Conservation (phyloP, 805 yeast species). For the Candida orba region DNA sequence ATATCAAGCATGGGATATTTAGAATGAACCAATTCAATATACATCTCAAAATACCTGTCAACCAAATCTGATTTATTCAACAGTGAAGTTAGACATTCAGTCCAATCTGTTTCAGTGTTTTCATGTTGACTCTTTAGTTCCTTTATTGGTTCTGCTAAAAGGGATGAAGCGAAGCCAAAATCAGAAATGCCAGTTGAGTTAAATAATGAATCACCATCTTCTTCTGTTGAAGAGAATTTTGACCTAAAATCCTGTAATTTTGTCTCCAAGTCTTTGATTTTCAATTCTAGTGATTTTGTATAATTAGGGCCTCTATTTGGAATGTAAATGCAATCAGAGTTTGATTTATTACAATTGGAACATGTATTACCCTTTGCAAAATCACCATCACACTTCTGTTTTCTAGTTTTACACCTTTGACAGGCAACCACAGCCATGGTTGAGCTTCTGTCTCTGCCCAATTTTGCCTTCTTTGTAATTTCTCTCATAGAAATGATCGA, state of each 20-base stretch:
- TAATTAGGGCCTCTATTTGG: not conserved
- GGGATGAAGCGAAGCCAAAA: not conserved
- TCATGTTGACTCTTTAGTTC: not conserved
- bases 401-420: not conserved
- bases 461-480: too few species aligned
- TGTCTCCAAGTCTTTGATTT: not conserved
- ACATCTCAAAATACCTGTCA: not conserved
- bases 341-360: not conserved
- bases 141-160: not conserved
- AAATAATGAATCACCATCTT: not conserved
- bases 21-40: slow-evolving; percentile 1
- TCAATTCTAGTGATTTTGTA: not conserved
- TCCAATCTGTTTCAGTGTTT: slow-evolving; percentile 1
- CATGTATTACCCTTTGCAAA: not conserved
- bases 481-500: too few species aligned
- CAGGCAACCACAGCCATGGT: slow-evolving; percentile 1
- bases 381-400: slow-evolving; percentile 2
- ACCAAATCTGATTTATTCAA: not conserved
- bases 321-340: not conserved
- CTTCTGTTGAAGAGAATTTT: not conserved
- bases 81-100: not conserved
- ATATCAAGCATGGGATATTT: slow-evolving; percentile 3
- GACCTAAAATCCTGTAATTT: not conserved
- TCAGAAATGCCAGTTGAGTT: not conserved
- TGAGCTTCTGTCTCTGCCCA: too few species aligned